phyloP scores from a whole-genome alignment of 202 grass and related monocot genomes.

The Zizania palustris region DNA sequence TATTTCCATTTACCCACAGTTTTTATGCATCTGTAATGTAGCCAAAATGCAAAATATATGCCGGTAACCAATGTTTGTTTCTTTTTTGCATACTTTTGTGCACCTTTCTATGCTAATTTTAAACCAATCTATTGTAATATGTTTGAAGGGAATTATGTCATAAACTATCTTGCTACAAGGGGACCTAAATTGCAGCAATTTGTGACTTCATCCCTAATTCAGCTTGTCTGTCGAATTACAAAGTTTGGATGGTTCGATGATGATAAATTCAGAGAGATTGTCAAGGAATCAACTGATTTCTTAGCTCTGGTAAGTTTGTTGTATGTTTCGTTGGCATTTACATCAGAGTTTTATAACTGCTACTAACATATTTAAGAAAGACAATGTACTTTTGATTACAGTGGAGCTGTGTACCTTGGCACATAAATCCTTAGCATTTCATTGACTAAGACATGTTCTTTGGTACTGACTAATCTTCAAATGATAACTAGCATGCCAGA shows the following conservation, averaged over 20 bases:
- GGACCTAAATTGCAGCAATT: constrained; percentile 97
- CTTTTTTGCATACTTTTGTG: constrained; percentile 23
- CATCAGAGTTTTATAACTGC: constrained; percentile 19
- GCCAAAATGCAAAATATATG: constrained; percentile 26
- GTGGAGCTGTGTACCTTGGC: constrained; percentile 10
- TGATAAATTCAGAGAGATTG: constrained; percentile 91
- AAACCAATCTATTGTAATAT: constrained; percentile 67
- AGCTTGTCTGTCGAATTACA: constrained; percentile 90
- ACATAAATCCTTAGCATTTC: constrained; percentile 11
- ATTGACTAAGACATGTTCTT: constrained; percentile 22
- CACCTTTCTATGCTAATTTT: constrained; percentile 37
- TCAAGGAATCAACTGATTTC: constrained; percentile 93
- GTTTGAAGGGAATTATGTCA: constrained; percentile 99
- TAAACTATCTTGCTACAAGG: constrained; percentile 97
- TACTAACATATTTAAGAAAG: not conserved
- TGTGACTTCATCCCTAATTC: constrained; percentile 90
- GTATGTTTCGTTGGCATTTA: constrained; percentile 33
- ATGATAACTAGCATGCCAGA: constrained; percentile 3
- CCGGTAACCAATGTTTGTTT: not conserved
- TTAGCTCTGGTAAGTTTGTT: constrained; percentile 81
- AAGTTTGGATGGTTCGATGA: constrained; percentile 99
- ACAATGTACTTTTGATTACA: constrained; percentile 24
- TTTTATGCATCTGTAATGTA: constrained; percentile 34
- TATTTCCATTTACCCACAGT: constrained; percentile 15
- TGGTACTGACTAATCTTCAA: not conserved